These are phyloP conservation scores for Flaveria trinervia DNA, from an alignment of 129 eudicot genomes.

Conservation along the genomic window DNA sequence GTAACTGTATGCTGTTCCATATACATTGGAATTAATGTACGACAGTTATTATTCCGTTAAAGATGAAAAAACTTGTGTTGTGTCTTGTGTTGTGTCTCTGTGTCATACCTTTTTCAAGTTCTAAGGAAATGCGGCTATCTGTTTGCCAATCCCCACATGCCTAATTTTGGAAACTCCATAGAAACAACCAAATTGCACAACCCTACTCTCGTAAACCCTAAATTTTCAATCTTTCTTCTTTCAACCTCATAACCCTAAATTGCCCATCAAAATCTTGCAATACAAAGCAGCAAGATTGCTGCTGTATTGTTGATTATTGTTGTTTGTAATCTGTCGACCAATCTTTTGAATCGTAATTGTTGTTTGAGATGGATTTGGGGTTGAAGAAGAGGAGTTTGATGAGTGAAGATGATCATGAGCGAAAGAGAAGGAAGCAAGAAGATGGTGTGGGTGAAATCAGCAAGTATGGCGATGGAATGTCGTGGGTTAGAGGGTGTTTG, in stretches of 20 bases:
- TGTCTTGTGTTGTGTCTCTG: not conserved
- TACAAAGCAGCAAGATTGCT: too few relatives aligned
- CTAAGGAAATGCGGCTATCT: constrained; percentile 43
- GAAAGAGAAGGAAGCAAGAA: constrained; percentile 14
- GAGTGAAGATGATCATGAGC: constrained; percentile 15
- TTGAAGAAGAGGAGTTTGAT: constrained; percentile 29
- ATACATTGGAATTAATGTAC: constrained; percentile 6
- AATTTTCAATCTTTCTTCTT: not conserved
- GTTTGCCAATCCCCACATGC: constrained; percentile 42
- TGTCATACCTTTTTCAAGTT: constrained; percentile 29
- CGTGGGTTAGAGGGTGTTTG: constrained; percentile 69
- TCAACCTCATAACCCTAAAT: constrained; percentile 29
- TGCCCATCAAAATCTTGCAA: not conserved
- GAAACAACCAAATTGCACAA: constrained; percentile 34
- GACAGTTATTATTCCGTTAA: not conserved
- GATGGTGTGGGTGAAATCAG: constrained; percentile 11
- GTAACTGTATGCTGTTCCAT: constrained; percentile 18
- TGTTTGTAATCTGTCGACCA: constrained; percentile 11
- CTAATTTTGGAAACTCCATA: constrained; percentile 38
- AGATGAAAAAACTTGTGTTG: not conserved
- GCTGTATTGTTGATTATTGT: not conserved
- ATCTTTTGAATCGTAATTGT: constrained; percentile 6
- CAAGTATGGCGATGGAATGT: constrained; percentile 77
- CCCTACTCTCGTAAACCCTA: constrained; percentile 40
- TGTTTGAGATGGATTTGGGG: constrained; percentile 15